These are phyloP conservation scores for Fusarium nanum DNA, from an alignment of 2,329 filamentous ascomycete genomes.

Conservation along the genomic window DNA sequence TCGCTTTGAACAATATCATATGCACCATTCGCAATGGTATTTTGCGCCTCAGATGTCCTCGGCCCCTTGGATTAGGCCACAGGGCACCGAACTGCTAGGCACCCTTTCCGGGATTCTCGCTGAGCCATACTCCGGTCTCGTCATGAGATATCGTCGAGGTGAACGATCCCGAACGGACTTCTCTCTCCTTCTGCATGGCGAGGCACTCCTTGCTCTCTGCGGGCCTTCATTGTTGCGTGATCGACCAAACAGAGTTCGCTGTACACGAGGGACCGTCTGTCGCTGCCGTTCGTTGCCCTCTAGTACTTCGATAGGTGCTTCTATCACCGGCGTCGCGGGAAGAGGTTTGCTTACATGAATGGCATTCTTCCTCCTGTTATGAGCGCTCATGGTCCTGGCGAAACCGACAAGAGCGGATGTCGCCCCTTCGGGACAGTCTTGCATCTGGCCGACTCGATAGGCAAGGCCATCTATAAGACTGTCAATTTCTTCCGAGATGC, in stretches of 20 bases:
- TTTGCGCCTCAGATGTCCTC: neutral
- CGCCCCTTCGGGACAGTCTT: constrained; percentile 43
- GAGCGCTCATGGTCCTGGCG: constrained; percentile 25
- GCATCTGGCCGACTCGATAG: constrained; percentile 51
- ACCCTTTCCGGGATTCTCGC: neutral
- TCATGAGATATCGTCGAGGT: neutral
- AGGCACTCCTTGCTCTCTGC: constrained; percentile 22
- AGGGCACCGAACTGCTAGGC: neutral
- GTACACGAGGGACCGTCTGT: constrained; percentile 12
- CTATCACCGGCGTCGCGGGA: constrained; percentile 47
- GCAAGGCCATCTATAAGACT: constrained; percentile 47
- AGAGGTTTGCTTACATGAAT: constrained; percentile 46
- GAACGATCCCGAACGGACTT: neutral
- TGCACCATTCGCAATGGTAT: neutral
- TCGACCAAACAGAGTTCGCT: constrained; percentile 7
- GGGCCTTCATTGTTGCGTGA: neutral
- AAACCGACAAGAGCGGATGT: constrained; percentile 47
- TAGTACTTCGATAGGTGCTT: constrained; percentile 39
- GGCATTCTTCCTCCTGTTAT: neutral
- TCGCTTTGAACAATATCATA: neutral
- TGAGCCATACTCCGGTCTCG: neutral
- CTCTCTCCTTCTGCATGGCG: neutral
- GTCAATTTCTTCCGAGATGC: constrained; percentile 16
- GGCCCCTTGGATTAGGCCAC: neutral
- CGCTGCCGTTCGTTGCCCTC: neutral